A percentile compares a stretch with the other conserved stretches of the same genome.
phyloP scores from a whole-genome alignment of 441 rosid genomes.

The Hura crepitans region DNA sequence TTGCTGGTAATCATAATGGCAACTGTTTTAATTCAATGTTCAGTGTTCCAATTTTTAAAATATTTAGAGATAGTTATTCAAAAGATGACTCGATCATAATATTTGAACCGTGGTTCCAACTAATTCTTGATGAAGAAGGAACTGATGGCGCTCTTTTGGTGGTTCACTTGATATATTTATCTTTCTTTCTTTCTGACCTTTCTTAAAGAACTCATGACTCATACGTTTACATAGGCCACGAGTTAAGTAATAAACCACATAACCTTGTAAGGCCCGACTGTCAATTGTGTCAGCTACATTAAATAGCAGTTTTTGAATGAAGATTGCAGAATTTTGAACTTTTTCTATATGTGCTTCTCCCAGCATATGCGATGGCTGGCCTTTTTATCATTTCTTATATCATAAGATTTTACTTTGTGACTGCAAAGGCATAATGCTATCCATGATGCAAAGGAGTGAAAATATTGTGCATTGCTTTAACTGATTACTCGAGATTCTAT shows the following conservation, averaged over 20 bases:
- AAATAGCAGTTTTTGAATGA: neutral
- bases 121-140: neutral
- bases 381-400: neutral
- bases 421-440: neutral
- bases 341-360: neutral
- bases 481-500: constrained; percentile 20
- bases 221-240: neutral
- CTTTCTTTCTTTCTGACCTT: neutral
- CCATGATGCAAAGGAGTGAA: neutral
- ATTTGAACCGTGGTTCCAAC: neutral
- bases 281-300: neutral
- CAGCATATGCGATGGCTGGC: neutral
- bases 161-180: neutral
- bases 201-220: neutral
- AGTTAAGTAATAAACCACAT: neutral
- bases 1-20: neutral
- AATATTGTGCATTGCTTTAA: constrained; percentile 6
- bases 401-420: constrained; percentile 5
- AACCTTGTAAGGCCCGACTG: neutral
- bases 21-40: neutral
- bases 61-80: neutral
- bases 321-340: neutral
- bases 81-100: neutral
- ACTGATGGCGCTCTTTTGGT: neutral
- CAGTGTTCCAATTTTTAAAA: neutral